Evolutionary conservation across 768 basidiomycete species (phyloP).

Genomic region (Paxillus ammoniavirescens): DNA sequence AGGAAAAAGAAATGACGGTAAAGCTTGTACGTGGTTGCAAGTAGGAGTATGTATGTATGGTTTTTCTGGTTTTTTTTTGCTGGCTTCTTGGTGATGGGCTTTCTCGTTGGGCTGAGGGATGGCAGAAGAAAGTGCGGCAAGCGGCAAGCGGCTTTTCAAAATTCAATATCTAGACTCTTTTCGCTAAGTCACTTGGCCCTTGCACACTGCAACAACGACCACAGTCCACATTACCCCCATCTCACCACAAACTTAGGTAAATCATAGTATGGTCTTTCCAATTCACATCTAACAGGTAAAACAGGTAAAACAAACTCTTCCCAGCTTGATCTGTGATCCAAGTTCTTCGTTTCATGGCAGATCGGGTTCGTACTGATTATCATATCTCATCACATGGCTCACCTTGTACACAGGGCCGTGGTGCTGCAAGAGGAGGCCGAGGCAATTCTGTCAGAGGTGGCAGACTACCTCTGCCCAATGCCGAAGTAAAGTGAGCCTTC

Average conservation of each 20-base stretch:
- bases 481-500: conserved; percentile 28
- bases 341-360: conserved; percentile 22
- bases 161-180: conserved; percentile 18
- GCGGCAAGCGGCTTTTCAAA: conserved; percentile 34
- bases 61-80: conserved; percentile 11
- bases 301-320: conserved; percentile 15
- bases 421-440: conserved; percentile 46
- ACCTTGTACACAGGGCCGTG: conserved; percentile 53
- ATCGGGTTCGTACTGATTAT: conserved; percentile 25
- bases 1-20: conserved; percentile 12
- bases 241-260: conserved; percentile 14
- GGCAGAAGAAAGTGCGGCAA: conserved; percentile 17
- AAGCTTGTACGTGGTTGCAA: conserved; percentile 11
- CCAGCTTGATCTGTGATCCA: conserved; percentile 17
- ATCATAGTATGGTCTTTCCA: not conserved
- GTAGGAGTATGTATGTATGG: conserved; percentile 10
- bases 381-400: conserved; percentile 14
- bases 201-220: conserved; percentile 1
- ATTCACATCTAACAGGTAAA: conserved; percentile 14
- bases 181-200: conserved; percentile 1
- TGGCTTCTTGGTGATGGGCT: not conserved
- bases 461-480: conserved; percentile 10
- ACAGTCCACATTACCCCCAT: conserved; percentile 6
- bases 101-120: conserved; percentile 26
- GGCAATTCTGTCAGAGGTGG: conserved; percentile 35